Percentiles rank a stretch among this genome's conserved stretches.
These are phyloP conservation scores for Aphanomyces cochlioides DNA, from an alignment of 352 stramenopile genomes.

Conservation along the genomic window DNA sequence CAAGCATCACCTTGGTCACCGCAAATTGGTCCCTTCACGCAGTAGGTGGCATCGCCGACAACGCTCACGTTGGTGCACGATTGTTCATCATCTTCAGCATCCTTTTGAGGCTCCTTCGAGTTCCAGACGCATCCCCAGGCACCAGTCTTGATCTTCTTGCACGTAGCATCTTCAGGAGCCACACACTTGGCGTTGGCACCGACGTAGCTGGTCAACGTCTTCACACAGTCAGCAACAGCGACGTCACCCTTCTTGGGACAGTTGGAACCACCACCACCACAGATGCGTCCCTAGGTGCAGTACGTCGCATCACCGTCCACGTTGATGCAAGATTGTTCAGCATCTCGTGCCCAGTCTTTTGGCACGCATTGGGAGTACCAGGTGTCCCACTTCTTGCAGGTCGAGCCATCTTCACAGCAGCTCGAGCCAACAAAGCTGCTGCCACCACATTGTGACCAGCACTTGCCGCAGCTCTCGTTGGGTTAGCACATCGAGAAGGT, in stretches of 20 bases:
- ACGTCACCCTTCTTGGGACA: conserved; percentile 42
- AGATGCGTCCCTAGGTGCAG: conserved; percentile 41
- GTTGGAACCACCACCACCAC: conserved; percentile 27
- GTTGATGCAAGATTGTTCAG: conserved; percentile 28
- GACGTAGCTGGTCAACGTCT: conserved; percentile 32
- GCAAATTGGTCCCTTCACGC: no score
- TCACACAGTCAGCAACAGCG: conserved; percentile 38
- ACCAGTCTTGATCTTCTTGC: conserved; percentile 51
- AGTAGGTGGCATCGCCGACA: no score
- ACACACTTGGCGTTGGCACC: conserved; percentile 47
- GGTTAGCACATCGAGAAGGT: conserved; percentile 20
- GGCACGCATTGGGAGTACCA: conserved; percentile 24
- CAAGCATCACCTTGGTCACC: no score
- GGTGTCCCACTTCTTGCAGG: not conserved
- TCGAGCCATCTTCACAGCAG: not conserved
- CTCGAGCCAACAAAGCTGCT: conserved; percentile 10
- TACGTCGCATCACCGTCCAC: conserved; percentile 45
- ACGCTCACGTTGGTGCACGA: not conserved
- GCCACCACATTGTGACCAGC: conserved; percentile 17
- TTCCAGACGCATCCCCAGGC: not conserved
- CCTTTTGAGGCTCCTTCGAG: not conserved
- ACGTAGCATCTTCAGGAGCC: conserved; percentile 48
- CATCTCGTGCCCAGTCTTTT: no score
- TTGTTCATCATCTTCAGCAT: not conserved
- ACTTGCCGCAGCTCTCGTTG: conserved; percentile 3